Base-by-base conservation (phyloP, 1,284 basidiomycete species). In the Crocinoboletus sp. region DNA sequence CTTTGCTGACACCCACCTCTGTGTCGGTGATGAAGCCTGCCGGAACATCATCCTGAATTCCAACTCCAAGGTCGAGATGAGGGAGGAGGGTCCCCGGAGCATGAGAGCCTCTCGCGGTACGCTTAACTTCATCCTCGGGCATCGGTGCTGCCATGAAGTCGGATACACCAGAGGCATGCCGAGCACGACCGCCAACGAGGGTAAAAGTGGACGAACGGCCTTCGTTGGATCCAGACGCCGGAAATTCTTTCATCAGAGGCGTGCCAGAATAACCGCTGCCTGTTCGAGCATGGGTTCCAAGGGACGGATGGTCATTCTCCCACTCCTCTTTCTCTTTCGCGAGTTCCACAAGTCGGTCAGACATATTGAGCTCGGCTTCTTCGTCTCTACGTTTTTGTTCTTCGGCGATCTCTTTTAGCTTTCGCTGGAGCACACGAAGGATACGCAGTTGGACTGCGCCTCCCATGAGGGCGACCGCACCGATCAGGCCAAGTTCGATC, bases 401-500 rank as follows among this genome's bases (percentile, higher is more conserved):
- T 50, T 79, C 78, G 51, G 81, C 75, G 45, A 93, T 87, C 65
- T 93, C 85, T 51, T 76, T 75, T 29, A 95, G 71, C 60, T 89
- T 88, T 49, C 75, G 76, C 57, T 89, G 82, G 19, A 95, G 80
- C 31, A 89, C 74, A 48, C 78, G 78, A 48, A 94, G 78, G 49
- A 95, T 79, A 44, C 89, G 86, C 60, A 94, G 78, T 67, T 98
- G 94, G 35, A 96, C 87, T 3, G 93, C 90, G 15, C 84, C 79
- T 38, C 91, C 92, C 80, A 90, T 89, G 29, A 94, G 72, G 5
- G 89, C 77, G 15, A 89, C 76, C 2, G 92, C 83, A 41, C 72
- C 87, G 48, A 89, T 80, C 49, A 96, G 78, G 32, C 93, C 94
- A 22, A 98, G 77, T 63, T 97, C 93, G 54, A 97, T 93, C 63